A percentile compares a stretch with the other conserved stretches of the same genome.
phyloP scores from a whole-genome alignment of 768 basidiomycete genomes.

The Suillus plorans region DNA sequence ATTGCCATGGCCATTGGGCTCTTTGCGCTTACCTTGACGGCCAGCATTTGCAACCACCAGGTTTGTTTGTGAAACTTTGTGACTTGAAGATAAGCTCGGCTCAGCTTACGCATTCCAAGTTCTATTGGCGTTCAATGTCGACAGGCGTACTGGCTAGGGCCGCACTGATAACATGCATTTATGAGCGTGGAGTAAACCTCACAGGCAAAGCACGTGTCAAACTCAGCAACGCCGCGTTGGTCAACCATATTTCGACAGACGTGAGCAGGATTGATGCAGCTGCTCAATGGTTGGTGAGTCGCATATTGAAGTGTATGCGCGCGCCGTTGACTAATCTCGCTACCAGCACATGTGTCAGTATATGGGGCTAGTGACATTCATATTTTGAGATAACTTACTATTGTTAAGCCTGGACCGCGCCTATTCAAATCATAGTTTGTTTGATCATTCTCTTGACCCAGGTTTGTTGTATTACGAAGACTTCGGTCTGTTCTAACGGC shows the following conservation, averaged over 20 bases:
- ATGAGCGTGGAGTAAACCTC: slow-evolving; percentile 65
- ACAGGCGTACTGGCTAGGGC: slow-evolving; percentile 65
- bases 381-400: slow-evolving; percentile 1
- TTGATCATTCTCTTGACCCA: slow-evolving; percentile 57
- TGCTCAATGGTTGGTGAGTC: slow-evolving; percentile 72
- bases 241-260: slow-evolving; percentile 67
- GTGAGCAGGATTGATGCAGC: slow-evolving; percentile 60
- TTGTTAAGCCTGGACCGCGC: slow-evolving; percentile 59
- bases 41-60: slow-evolving; percentile 64
- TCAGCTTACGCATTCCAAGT: slow-evolving; percentile 35
- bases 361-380: background rate
- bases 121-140: slow-evolving; percentile 70
- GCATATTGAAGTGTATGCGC: background rate
- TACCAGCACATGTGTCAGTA: slow-evolving; percentile 41
- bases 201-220: slow-evolving; percentile 66
- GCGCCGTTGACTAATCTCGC: background rate
- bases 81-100: background rate
- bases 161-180: slow-evolving; percentile 68
- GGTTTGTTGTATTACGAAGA: slow-evolving; percentile 32
- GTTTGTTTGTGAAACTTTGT: slow-evolving; percentile 24
- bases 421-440: slow-evolving; percentile 63
- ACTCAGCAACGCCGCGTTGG: slow-evolving; percentile 59
- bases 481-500: background rate
- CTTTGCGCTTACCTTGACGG: slow-evolving; percentile 45
- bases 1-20: slow-evolving; percentile 60